Percentiles rank a stretch among this genome's conserved stretches.
phyloP scores from a whole-genome alignment of 768 basidiomycete species.

The Lactarius quietus region DNA sequence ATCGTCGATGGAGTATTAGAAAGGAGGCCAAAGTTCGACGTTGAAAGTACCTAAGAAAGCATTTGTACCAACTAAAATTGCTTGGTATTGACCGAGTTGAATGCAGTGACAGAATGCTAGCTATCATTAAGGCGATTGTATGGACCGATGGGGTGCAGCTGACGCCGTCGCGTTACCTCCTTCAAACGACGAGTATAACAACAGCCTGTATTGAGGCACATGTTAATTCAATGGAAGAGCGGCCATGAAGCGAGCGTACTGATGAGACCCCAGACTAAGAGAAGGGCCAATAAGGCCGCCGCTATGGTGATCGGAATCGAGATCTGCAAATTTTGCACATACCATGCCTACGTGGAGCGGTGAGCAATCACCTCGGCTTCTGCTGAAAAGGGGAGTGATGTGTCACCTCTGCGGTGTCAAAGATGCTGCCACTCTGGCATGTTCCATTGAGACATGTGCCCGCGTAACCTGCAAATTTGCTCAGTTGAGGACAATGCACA shows the following conservation, averaged over 20 bases:
- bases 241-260: slow-evolving; percentile 36
- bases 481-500: slow-evolving; percentile 19
- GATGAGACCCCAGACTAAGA: slow-evolving; percentile 51
- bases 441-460: slow-evolving; percentile 61
- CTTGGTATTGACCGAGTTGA: not conserved
- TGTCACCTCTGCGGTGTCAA: slow-evolving; percentile 58
- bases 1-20: slow-evolving; percentile 92
- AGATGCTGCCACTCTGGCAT: slow-evolving; percentile 56
- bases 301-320: slow-evolving; percentile 77
- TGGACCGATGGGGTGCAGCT: not conserved
- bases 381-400: slow-evolving; percentile 1
- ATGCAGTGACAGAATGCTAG: not conserved
- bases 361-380: slow-evolving; percentile 16
- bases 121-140: not conserved
- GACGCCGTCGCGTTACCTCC: not conserved
- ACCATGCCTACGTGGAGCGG: slow-evolving; percentile 56
- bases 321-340: slow-evolving; percentile 70
- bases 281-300: slow-evolving; percentile 56
- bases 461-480: slow-evolving; percentile 53
- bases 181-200: not conserved
- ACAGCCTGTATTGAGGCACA: not conserved
- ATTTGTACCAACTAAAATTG: not conserved
- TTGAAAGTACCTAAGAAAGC: slow-evolving; percentile 14
- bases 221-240: not conserved
- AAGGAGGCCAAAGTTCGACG: slow-evolving; percentile 59